Percentiles rank a stretch among this genome's conserved stretches.
Evolutionary conservation across 208 protist genomes (phyloP).

Genomic region (Acanthamoeba healyi): DNA sequence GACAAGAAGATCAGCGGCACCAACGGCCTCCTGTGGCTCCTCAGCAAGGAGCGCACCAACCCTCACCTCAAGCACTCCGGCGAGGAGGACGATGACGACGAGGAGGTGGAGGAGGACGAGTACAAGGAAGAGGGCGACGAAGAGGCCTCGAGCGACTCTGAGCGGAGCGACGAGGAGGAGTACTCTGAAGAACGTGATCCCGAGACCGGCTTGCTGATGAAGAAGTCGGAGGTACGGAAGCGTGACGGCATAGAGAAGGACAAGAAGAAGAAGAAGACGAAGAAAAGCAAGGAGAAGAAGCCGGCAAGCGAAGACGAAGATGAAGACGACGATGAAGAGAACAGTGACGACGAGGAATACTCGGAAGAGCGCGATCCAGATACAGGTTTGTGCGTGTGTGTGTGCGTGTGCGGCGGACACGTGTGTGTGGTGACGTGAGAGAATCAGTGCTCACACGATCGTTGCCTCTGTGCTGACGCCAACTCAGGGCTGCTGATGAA

Average conservation of each 20-base stretch:
- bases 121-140: constrained; percentile 11
- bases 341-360: constrained; percentile 69
- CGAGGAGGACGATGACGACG: background rate
- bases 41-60: constrained; percentile 41
- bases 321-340: constrained; percentile 1
- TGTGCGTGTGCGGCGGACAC: too few relatives aligned
- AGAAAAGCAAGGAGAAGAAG: background rate
- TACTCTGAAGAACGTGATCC: constrained; percentile 48
- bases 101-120: constrained; percentile 45
- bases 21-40: constrained; percentile 74
- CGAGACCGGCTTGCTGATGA: constrained; percentile 44
- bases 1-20: constrained; percentile 72
- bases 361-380: constrained; percentile 8
- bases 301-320: background rate
- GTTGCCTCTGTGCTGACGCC: background rate
- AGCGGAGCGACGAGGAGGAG: constrained; percentile 55
- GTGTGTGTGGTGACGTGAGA: too few relatives aligned
- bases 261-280: background rate
- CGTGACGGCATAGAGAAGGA: background rate
- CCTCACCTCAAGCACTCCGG: background rate
- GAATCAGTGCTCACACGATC: too few relatives aligned
- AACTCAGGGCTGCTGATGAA: constrained; percentile 50
- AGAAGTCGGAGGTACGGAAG: constrained; percentile 4
- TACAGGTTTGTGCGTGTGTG: too few relatives aligned
- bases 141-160: too few relatives aligned